These are phyloP conservation scores for Calonectria hawksworthii DNA, from an alignment of 2,329 filamentous ascomycete genomes.

Conservation along the genomic window DNA sequence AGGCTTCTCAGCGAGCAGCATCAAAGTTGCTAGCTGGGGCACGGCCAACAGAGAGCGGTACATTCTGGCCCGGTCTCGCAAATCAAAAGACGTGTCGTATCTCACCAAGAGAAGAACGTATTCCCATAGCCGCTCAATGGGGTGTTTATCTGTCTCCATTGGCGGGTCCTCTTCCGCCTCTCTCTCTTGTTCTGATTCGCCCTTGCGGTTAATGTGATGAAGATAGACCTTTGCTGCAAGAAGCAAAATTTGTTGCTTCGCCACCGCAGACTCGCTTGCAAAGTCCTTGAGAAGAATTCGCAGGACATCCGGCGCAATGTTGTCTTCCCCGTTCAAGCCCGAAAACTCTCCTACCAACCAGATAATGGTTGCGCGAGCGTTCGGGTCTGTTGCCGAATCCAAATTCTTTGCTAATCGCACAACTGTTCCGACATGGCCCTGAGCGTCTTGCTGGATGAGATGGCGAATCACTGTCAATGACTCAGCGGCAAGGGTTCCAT, in stretches of 20 bases:
- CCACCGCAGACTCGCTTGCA: slow-evolving; percentile 83
- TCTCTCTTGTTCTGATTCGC: slow-evolving; percentile 56
- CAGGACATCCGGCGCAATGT: slow-evolving; percentile 93
- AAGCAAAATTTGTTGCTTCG: slow-evolving; percentile 91
- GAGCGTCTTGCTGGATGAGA: slow-evolving; percentile 91
- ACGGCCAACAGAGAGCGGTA: slow-evolving; percentile 87
- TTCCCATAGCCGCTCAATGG: slow-evolving; percentile 83
- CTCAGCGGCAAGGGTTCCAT: slow-evolving; percentile 90
- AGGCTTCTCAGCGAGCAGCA: slow-evolving; percentile 94
- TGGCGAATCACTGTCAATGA: slow-evolving; percentile 95
- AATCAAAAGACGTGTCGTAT: slow-evolving; percentile 95
- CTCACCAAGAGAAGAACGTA: slow-evolving; percentile 88
- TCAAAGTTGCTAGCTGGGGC: slow-evolving; percentile 89
- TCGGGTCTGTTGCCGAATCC: slow-evolving; percentile 87
- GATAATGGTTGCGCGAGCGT: slow-evolving; percentile 93
- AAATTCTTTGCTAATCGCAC: slow-evolving; percentile 91
- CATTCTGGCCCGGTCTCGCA: slow-evolving; percentile 90
- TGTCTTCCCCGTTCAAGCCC: slow-evolving; percentile 82
- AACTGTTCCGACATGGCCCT: slow-evolving; percentile 86
- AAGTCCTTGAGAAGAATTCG: slow-evolving; percentile 91
- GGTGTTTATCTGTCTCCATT: slow-evolving; percentile 63
- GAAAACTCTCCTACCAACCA: slow-evolving; percentile 98
- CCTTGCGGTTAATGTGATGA: slow-evolving; percentile 81
- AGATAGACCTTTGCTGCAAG: slow-evolving; percentile 97
- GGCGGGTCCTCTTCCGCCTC: slow-evolving; percentile 50